Base-by-base conservation (phyloP, 257 asterid species). In the Penstemon newberryi region DNA sequence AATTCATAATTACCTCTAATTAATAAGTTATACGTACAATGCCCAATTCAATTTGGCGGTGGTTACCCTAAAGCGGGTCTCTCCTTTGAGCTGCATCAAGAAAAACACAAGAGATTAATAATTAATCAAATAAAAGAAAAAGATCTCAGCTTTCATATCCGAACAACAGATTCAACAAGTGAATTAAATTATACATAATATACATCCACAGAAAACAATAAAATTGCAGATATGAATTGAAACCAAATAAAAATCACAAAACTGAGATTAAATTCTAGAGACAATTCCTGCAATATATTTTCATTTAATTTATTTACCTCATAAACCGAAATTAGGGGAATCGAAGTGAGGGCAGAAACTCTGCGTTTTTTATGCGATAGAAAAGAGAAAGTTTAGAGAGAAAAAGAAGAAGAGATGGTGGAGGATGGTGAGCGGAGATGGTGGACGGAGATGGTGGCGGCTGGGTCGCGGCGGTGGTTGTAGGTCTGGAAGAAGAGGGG, bases 51-150 rank as follows among this genome's bases (percentile, higher is more conserved):
- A 15, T 15, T 15, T 15, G 18, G 18, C 18, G 18, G 18, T 15
- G 18, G 18, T 82, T 79, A 87, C 98, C 98, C 98, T 66, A 92
- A 96, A 92, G 98, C 87, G 95, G 98, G 98, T 74, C 85, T 92
- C 96, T 92, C 98, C 98, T 92, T 92, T 80, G 96, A 89, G 98
- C 96, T 92, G 90, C 91, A 77, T 56, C 69, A 19, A 54, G 53
- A 60, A 58, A 73, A 76, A 57, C 63, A 40, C 33, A 65, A 79
- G 42, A 49, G 53, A n/a, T 67, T 55, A 52, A 37, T 51, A 42
- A 73, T 56, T 58, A 25, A 70, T 52, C 49, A 79, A 25, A 25
- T 25, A 1, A 25, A 53, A 44, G 50, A 4, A 12, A 51, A 15
- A 61, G 3, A 71, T 51, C 51, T 37, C 11, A 10, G 42, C 49